Percentiles rank a stretch among this genome's conserved stretches.
phyloP scores from a whole-genome alignment of 257 asterid genomes.

The Plantago elongata region DNA sequence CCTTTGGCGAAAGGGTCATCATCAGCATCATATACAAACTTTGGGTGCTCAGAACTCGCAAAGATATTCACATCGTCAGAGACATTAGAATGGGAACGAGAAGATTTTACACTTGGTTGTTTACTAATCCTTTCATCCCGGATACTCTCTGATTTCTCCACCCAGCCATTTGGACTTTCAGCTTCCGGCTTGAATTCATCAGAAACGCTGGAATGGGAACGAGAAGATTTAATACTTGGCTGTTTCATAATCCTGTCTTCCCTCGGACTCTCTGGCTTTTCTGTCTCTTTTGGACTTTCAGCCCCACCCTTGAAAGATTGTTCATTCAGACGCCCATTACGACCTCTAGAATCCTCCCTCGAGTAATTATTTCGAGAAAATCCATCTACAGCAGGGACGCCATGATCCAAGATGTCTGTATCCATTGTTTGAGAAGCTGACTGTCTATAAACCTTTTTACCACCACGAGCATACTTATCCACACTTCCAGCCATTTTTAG shows the following conservation, averaged over 20 bases:
- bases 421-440: slow-evolving; percentile 30
- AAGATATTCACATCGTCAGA: slow-evolving; percentile 39
- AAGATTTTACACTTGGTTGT: slow-evolving; percentile 36
- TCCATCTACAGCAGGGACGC: slow-evolving; percentile 30
- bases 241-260: slow-evolving; percentile 38
- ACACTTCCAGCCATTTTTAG: slow-evolving; percentile 26
- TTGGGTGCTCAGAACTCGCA: slow-evolving; percentile 36
- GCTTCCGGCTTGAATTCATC: slow-evolving; percentile 34
- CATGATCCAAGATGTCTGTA: slow-evolving; percentile 26
- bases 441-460: slow-evolving; percentile 26
- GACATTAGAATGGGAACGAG: slow-evolving; percentile 38
- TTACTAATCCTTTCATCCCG: slow-evolving; percentile 35
- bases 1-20: slow-evolving; percentile 28
- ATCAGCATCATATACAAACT: slow-evolving; percentile 29
- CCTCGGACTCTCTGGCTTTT: slow-evolving; percentile 24
- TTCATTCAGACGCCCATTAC: slow-evolving; percentile 18
- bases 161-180: slow-evolving; percentile 29
- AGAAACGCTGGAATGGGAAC: slow-evolving; percentile 38
- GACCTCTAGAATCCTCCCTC: slow-evolving; percentile 23
- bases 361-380: slow-evolving; percentile 28
- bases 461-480: slow-evolving; percentile 27
- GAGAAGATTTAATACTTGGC: slow-evolving; percentile 35
- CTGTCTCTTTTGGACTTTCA: slow-evolving; percentile 12
- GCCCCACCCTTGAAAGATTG: slow-evolving; percentile 31
- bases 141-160: slow-evolving; percentile 30